A percentile compares a stretch with the other conserved stretches of the same genome.
Evolutionary conservation across 2,329 filamentous ascomycete genomes (phyloP).

Genomic region (Colletotrichum neosansevieriae): DNA sequence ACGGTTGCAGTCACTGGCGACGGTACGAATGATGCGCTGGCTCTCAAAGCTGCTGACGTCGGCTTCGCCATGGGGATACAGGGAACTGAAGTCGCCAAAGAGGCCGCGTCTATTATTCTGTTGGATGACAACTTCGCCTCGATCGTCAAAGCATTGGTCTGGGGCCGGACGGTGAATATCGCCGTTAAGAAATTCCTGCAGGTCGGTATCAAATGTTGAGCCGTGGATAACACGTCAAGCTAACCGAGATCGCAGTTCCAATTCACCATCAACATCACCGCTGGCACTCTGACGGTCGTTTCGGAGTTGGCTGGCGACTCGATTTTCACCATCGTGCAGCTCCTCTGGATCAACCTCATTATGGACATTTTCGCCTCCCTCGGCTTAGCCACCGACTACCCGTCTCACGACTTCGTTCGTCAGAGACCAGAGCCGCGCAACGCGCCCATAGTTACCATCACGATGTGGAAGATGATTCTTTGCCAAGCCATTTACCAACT

Average conservation of each 20-base stretch:
- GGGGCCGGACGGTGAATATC: conserved; percentile 73
- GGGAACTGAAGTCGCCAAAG: conserved; percentile 73
- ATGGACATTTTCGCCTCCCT: conserved; percentile 71
- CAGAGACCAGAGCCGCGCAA: conserved; percentile 46
- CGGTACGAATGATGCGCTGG: conserved; percentile 72
- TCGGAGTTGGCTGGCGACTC: conserved; percentile 65
- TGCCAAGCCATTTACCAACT: conserved; percentile 81
- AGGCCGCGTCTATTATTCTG: conserved; percentile 72
- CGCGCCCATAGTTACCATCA: conserved; percentile 67
- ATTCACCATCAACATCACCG: conserved; percentile 73
- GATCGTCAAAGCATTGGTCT: conserved; percentile 71
- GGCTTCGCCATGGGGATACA: conserved; percentile 73
- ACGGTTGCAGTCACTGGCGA: conserved; percentile 71
- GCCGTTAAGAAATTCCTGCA: conserved; percentile 74
- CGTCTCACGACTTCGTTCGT: conserved; percentile 50
- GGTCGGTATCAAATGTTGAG: conserved; percentile 43
- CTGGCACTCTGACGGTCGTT: conserved; percentile 68
- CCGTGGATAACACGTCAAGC: neutral
- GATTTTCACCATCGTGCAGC: conserved; percentile 68
- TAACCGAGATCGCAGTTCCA: conserved; percentile 56
- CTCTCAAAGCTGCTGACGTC: conserved; percentile 71
- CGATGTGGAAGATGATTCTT: conserved; percentile 89
- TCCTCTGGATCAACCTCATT: conserved; percentile 72
- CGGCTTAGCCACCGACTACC: conserved; percentile 57
- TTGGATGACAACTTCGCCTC: conserved; percentile 72